A percentile compares a stretch with the other conserved stretches of the same genome.
Evolutionary conservation across 1,139 yeast genomes (phyloP).

Genomic region (Nadsonia starkeyi-henricii): DNA sequence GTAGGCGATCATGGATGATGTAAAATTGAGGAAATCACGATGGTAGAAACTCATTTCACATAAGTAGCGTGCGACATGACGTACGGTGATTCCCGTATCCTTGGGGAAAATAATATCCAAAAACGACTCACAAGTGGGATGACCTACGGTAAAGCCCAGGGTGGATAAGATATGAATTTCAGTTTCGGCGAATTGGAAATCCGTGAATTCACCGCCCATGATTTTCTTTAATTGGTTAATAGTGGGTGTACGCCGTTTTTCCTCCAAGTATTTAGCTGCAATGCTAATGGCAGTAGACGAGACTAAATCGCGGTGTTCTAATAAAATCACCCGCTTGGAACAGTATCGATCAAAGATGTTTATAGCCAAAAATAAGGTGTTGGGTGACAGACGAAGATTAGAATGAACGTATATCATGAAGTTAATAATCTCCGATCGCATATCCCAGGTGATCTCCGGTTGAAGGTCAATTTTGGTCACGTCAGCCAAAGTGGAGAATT

Average conservation of each 20-base stretch:
- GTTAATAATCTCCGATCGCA: slow-evolving; percentile 82
- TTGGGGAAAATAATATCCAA: slow-evolving; percentile 18
- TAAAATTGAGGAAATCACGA: slow-evolving; percentile 45
- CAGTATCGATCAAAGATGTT: slow-evolving; percentile 84
- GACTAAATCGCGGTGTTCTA: slow-evolving; percentile 82
- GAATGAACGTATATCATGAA: slow-evolving; percentile 72
- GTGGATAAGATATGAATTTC: slow-evolving; percentile 82
- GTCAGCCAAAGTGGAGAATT: slow-evolving; percentile 20
- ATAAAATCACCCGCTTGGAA: slow-evolving; percentile 79
- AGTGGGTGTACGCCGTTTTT: slow-evolving; percentile 75
- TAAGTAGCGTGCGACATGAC: slow-evolving; percentile 40
- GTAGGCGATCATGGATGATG: slow-evolving; percentile 50
- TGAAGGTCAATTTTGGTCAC: slow-evolving; percentile 69
- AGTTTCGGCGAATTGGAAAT: slow-evolving; percentile 90
- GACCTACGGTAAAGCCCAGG: slow-evolving; percentile 66
- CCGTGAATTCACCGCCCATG: slow-evolving; percentile 81
- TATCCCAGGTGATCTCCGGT: slow-evolving; percentile 87
- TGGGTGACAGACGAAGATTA: slow-evolving; percentile 63
- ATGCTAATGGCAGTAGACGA: slow-evolving; percentile 93
- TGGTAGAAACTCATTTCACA: slow-evolving; percentile 70
- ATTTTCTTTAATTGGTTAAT: slow-evolving; percentile 59
- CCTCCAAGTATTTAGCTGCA: slow-evolving; percentile 92
- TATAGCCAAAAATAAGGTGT: slow-evolving; percentile 68
- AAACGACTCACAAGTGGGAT: slow-evolving; percentile 32
- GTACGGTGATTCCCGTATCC: slow-evolving; percentile 15